Evolutionary conservation across 2,329 filamentous ascomycete genomes (phyloP).

Genomic region (Stylonectria norvegica): DNA sequence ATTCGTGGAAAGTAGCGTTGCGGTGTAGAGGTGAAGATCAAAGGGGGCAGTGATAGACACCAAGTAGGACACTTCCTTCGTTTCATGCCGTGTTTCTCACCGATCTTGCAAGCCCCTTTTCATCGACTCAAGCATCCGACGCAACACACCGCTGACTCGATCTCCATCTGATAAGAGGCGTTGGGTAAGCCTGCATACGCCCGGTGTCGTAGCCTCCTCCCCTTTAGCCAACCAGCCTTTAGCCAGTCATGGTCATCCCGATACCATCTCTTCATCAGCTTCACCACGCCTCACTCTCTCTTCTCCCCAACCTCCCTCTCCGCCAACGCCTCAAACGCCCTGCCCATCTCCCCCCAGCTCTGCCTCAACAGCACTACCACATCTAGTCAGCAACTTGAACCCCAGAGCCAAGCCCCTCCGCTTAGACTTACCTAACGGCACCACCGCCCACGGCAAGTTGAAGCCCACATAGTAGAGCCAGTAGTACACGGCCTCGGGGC

Average conservation of each 20-base stretch:
- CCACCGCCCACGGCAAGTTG: constrained; percentile 58
- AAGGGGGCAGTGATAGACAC: too few species aligned
- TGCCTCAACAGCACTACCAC: constrained; percentile 31
- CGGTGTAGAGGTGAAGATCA: too few species aligned
- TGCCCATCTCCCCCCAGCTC: constrained; percentile 27
- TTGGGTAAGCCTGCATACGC: too few species aligned
- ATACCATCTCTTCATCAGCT: neutral
- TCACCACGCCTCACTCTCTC: constrained; percentile 11
- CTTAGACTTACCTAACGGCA: constrained; percentile 49
- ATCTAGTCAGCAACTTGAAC: constrained; percentile 13
- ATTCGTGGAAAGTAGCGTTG: too few species aligned
- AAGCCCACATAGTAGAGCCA: constrained; percentile 62
- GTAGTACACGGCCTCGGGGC: constrained; percentile 59
- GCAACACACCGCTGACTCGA: too few species aligned
- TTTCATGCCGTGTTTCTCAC: too few species aligned
- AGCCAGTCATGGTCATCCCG: neutral
- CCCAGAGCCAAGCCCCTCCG: neutral
- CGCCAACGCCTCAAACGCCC: constrained; percentile 27
- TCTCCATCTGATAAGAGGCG: too few species aligned
- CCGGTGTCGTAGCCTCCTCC: too few species aligned
- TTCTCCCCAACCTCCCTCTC: constrained; percentile 19
- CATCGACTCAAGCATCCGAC: too few species aligned
- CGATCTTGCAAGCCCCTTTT: too few species aligned
- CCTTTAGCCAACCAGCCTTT: too few species aligned
- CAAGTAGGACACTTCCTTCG: too few species aligned